Percentiles rank a stretch among this genome's conserved stretches.
Conservation (phyloP, 495 filamentous ascomycete genomes). For the Podospora sp. region DNA sequence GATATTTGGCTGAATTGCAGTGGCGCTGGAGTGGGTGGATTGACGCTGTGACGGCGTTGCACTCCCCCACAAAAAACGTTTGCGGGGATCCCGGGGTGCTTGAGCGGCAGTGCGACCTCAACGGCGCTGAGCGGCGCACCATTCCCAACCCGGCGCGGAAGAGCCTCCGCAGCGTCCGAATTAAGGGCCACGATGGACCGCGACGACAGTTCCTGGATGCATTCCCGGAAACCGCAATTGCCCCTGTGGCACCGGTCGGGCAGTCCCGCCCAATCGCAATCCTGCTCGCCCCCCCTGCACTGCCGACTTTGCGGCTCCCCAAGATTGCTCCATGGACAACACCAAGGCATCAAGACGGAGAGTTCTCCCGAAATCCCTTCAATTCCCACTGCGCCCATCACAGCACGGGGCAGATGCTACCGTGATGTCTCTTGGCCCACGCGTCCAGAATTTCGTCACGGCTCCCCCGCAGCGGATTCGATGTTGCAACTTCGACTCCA, state of each 20-base stretch:
- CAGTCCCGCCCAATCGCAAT: conserved; percentile 16
- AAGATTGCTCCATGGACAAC: conserved; percentile 16
- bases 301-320: conserved; percentile 17
- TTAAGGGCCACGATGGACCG: conserved; percentile 12
- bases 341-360: conserved; percentile 26
- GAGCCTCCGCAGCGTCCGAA: conserved; percentile 17
- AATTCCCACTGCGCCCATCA: conserved; percentile 6
- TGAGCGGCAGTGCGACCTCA: conserved; percentile 7
- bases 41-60: conserved; percentile 17
- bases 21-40: neutral
- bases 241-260: conserved; percentile 3
- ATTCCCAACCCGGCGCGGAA: conserved; percentile 24
- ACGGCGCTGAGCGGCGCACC: neutral
- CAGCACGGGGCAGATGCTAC: conserved; percentile 21
- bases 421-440: conserved; percentile 9
- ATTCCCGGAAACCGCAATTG: conserved; percentile 12
- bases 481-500: conserved; percentile 1
- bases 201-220: neutral
- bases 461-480: neutral
- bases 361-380: conserved; percentile 25
- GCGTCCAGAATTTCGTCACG: conserved; percentile 1
- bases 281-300: neutral
- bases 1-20: neutral
- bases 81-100: conserved; percentile 11
- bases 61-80: conserved; percentile 23